Evolutionary conservation across 2,329 filamentous ascomycete genomes (phyloP), one percentile per base, ranked within the genome.

Genomic region (Colletotrichum sp.): DNA sequence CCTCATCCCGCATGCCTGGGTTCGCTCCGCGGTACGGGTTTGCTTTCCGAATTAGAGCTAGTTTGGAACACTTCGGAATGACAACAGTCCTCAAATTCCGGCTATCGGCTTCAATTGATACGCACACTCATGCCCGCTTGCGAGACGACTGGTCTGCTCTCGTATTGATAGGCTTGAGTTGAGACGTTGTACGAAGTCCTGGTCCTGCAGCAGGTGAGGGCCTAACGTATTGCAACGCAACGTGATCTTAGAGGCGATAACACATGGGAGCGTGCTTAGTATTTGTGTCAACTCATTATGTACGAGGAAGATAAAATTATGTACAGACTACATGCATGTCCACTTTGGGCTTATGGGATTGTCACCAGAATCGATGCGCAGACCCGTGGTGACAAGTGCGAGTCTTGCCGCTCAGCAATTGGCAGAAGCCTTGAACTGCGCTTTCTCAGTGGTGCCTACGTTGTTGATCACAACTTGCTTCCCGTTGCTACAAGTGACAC

Each of bases 401-500:
- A 14, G 26, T 34, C 13, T 21, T 32, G 12, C 18, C 28, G 58
- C 48, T 28, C 26, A 74, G n/a, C 72, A 74, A 18, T 74, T 74
- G 18, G 61, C 72, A 7, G 68, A 62, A 18, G 72, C 68, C 26
- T 64, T 74, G 62, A 74, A 71, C n/a, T 71, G 68, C 13, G 68
- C 68, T 14, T 71, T 66, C 28, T 65, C 72, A 10, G 38, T 55
- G 14, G 68, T 74, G 48, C 67, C 76, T 13, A 79, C 75, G 6
- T 78, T 75, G 7, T 73, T 78, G 14, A 78, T 48, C 5, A 78
- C 68, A 5, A 79, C 76, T 58, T 76, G 72, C 43, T 74, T 73
- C n/a, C 78, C 78, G 66, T 79, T 79, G 8, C 36, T 38, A 65
- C 78, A 79, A 7, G 72, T 77, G 12, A 79, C 66, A 16, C 78